Base-by-base conservation (phyloP, 441 rosid species). In the Erodium moschatum region DNA sequence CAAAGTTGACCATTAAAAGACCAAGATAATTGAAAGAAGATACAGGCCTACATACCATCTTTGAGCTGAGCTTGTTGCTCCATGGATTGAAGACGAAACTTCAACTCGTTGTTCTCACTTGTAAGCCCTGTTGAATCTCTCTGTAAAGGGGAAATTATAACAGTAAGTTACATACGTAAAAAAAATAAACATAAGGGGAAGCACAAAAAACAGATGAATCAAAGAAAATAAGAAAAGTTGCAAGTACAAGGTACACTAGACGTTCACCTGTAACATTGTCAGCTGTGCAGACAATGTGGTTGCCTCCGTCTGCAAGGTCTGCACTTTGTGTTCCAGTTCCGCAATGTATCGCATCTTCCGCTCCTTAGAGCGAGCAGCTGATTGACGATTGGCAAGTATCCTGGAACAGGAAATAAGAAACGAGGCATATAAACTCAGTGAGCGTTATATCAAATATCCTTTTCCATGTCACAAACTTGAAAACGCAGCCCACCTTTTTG, bases 331-430 rank as follows among this genome's bases (percentile, higher is more conserved):
- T 74, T 94, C 97, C 79, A 91, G 74, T 81, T 91, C 97, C 0
- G 89, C 85, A 48, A 91, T 91, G 72, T 94, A 91, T 40, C 90
- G 82, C 97, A 89, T 88, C 84, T 91, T 94, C 80, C 97, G 79
- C 76, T 94, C 99, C 76, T 94, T 94, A 42, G 99, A 94, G 27
- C 99, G 87, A 6, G 97, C 99, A 70, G 97, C 99, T 12, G 97
- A 91, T 70, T 88, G 97, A 56, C 97, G 97, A 77, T 94, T 94
- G 16, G 97, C 98, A 78, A 94, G 82, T 75, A 94, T 91, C 81
- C 98, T 94, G 67, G 1, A 40, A 40, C 8, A 40, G 46, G 8
- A 40, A 24, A 68, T 72, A 63, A 58, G 7, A 67, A 50, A 50
- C n/a, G 18, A 50, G 58, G 58, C 29, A 24, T 24, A 24, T 2